These are phyloP conservation scores for Cornus suecica DNA, from an alignment of 148 eudicot genomes.

Conservation along the genomic window DNA sequence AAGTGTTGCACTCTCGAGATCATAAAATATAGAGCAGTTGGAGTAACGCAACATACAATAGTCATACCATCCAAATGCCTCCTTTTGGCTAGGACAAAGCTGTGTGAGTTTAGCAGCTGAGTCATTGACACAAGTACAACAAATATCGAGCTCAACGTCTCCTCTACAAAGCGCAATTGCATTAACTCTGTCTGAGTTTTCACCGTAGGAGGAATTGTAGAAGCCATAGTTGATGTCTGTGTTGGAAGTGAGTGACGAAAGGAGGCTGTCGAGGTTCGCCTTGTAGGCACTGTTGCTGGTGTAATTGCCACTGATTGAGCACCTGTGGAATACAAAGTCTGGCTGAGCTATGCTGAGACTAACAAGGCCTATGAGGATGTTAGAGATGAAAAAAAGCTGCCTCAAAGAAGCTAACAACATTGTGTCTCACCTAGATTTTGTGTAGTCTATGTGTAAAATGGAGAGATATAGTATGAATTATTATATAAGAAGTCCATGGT, in stretches of 20 bases:
- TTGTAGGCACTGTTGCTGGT: constrained; percentile 21
- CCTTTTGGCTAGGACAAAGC: constrained; percentile 10
- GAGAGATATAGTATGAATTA: background rate
- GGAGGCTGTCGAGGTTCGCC: constrained; percentile 33
- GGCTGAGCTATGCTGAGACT: constrained; percentile 9
- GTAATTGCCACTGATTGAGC: constrained; percentile 27
- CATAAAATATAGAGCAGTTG: constrained; percentile 8
- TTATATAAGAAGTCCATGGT: no score
- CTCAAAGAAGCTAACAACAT: background rate
- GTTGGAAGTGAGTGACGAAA: constrained; percentile 36
- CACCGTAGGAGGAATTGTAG: constrained; percentile 24
- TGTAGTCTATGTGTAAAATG: background rate
- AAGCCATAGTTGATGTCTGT: constrained; percentile 32
- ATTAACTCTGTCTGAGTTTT: constrained; percentile 25
- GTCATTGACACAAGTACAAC: constrained; percentile 18
- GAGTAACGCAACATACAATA: constrained; percentile 42
- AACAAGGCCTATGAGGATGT: background rate
- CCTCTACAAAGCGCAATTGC: constrained; percentile 47
- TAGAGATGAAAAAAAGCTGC: background rate
- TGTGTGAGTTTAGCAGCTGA: constrained; percentile 10
- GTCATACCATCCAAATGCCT: constrained; percentile 29
- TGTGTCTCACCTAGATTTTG: background rate
- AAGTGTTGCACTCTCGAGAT: background rate
- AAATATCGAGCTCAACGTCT: constrained; percentile 18
- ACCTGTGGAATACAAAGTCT: background rate